phyloP scores from a whole-genome alignment of 306 rosid species.

The Malus fusca region DNA sequence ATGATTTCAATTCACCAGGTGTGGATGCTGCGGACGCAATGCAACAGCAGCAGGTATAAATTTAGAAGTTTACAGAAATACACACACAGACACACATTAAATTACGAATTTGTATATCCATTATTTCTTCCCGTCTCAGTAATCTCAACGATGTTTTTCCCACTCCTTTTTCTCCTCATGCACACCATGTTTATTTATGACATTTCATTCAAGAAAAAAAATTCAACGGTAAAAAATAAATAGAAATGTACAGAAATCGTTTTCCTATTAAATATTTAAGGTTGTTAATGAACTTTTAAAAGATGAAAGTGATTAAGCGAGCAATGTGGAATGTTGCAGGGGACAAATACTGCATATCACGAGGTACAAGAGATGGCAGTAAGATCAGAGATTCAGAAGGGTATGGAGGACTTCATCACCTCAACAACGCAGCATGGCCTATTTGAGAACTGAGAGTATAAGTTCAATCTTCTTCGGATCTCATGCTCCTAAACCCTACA shows the following conservation, averaged over 20 bases:
- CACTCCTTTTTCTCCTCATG: too few species aligned
- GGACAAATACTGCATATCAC: constrained; percentile 19
- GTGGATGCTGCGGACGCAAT: constrained; percentile 21
- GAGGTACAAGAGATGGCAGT: constrained; percentile 26
- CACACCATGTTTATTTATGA: too few species aligned
- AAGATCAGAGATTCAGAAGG: constrained; percentile 23
- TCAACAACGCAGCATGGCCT: constrained; percentile 1
- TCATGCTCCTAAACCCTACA: not conserved
- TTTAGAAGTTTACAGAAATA: not conserved
- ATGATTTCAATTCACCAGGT: constrained; percentile 29
- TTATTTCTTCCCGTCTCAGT: too few species aligned
- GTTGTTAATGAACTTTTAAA: not conserved
- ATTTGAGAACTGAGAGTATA: not conserved
- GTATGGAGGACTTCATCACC: constrained; percentile 18
- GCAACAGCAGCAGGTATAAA: constrained; percentile 21
- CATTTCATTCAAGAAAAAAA: too few species aligned
- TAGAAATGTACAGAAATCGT: not conserved
- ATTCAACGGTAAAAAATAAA: too few species aligned
- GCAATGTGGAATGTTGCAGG: constrained; percentile 20
- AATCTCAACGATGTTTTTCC: too few species aligned
- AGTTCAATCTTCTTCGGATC: not conserved
- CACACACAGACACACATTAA: not conserved
- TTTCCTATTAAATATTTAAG: not conserved
- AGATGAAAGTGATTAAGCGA: not conserved
- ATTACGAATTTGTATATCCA: not conserved